A percentile compares a stretch with the other conserved stretches of the same genome.
Conservation (phyloP, 108 stramenopile genomes). For the Skeletonema potamos region DNA sequence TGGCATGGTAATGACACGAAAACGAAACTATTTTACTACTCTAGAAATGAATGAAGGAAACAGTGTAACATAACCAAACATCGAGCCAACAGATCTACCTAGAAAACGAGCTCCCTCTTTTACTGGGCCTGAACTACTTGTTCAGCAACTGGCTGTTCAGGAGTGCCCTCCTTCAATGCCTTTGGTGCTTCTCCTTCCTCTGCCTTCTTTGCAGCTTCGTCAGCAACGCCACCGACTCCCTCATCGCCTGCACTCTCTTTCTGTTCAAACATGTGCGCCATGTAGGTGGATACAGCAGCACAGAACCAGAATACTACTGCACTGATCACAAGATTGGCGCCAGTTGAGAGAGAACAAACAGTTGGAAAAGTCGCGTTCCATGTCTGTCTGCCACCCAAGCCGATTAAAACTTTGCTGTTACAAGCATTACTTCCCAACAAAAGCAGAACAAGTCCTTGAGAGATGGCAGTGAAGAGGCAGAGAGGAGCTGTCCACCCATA, state of each 20-base stretch:
- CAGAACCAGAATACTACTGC: neutral
- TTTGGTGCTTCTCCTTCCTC: neutral
- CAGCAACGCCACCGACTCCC: neutral
- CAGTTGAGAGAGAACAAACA: neutral
- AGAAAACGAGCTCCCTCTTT: neutral
- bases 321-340: neutral
- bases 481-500: neutral
- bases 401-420: neutral
- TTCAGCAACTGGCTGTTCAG: neutral
- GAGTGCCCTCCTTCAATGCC: too few relatives aligned
- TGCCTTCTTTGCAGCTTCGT: neutral
- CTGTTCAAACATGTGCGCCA: neutral
- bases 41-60: neutral
- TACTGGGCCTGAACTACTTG: neutral
- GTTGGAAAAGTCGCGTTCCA: neutral
- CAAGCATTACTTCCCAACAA: slow-evolving; percentile 1
- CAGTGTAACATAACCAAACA: neutral
- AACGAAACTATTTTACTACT: neutral
- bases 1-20: neutral
- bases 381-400: neutral
- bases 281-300: neutral
- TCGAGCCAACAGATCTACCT: neutral
- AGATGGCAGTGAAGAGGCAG: neutral
- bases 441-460: neutral
- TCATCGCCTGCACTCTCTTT: neutral